Conservation (phyloP, 139 green algal genomes). For the Penium margaritaceum region DNA sequence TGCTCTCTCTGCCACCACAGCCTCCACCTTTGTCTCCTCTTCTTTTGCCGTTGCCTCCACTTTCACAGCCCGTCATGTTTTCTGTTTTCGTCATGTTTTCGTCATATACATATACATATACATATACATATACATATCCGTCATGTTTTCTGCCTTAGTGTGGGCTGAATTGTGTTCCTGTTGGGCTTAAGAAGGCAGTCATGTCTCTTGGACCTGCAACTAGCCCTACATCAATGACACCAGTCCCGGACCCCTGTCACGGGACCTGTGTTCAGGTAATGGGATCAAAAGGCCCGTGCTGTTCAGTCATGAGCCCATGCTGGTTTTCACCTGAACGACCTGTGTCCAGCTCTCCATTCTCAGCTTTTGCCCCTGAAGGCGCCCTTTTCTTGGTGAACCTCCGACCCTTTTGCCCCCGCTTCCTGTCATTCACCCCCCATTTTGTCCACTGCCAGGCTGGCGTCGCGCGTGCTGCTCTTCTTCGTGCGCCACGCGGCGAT, state of each 20-base stretch:
- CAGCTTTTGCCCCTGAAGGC: neutral
- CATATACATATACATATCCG: neutral
- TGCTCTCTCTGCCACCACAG: too few relatives aligned
- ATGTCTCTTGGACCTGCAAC: too few relatives aligned
- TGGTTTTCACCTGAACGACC: neutral
- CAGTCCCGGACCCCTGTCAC: too few relatives aligned
- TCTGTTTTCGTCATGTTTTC: neutral
- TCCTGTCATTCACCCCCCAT: neutral
- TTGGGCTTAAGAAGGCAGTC: too few relatives aligned
- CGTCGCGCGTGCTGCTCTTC: slow-evolving; percentile 44
- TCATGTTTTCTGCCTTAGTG: too few relatives aligned
- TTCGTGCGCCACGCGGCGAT: slow-evolving; percentile 79
- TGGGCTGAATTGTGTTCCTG: too few relatives aligned
- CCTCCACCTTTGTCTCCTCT: too few relatives aligned
- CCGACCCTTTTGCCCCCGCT: neutral
- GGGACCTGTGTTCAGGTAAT: too few relatives aligned
- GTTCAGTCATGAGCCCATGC: too few relatives aligned
- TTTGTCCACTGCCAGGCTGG: neutral
- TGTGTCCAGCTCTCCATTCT: neutral
- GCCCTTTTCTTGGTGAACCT: neutral
- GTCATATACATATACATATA: neutral
- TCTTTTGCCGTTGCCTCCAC: too few relatives aligned
- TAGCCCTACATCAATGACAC: too few relatives aligned
- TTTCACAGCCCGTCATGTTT: neutral
- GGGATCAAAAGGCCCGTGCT: too few relatives aligned